Percentiles rank a stretch among this genome's conserved stretches.
phyloP scores from a whole-genome alignment of 345 rosid genomes.

The Mercurialis annua region DNA sequence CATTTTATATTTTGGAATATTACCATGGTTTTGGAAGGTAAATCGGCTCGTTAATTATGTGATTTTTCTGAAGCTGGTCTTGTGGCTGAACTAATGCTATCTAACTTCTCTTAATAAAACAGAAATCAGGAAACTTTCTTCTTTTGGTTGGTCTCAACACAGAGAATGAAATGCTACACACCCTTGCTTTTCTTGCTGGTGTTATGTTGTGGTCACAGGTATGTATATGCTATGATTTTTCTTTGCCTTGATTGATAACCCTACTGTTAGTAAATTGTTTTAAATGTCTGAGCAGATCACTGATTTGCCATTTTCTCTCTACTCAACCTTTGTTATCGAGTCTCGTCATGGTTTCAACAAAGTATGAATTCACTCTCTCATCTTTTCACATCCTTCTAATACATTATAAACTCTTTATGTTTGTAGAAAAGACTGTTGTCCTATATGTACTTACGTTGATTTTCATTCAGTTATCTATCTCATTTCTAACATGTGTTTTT shows the following conservation, averaged over 20 bases:
- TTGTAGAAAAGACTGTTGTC: neutral
- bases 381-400: conserved; percentile 17
- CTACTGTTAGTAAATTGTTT: neutral
- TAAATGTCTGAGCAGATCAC: conserved; percentile 62
- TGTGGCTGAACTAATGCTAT: conserved; percentile 13
- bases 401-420: conserved; percentile 13
- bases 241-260: neutral
- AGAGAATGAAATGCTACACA: conserved; percentile 86
- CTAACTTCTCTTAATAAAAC: conserved; percentile 22
- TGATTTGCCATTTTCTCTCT: conserved; percentile 92
- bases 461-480: neutral
- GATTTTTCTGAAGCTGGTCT: neutral
- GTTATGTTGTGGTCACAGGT: conserved; percentile 97
- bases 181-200: conserved; percentile 91
- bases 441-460: neutral
- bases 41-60: conserved; percentile 14
- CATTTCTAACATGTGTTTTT: neutral
- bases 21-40: conserved; percentile 99
- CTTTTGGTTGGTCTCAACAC: conserved; percentile 56
- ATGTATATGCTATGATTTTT: conserved; percentile 7
- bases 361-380: conserved; percentile 41
- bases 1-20: conserved; percentile 76
- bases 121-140: conserved; percentile 77
- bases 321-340: conserved; percentile 97
- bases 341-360: conserved; percentile 97